Percentiles rank a stretch among this genome's conserved stretches.
Evolutionary conservation across 805 yeast species (phyloP).

Genomic region (Brettanomyces nanus): DNA sequence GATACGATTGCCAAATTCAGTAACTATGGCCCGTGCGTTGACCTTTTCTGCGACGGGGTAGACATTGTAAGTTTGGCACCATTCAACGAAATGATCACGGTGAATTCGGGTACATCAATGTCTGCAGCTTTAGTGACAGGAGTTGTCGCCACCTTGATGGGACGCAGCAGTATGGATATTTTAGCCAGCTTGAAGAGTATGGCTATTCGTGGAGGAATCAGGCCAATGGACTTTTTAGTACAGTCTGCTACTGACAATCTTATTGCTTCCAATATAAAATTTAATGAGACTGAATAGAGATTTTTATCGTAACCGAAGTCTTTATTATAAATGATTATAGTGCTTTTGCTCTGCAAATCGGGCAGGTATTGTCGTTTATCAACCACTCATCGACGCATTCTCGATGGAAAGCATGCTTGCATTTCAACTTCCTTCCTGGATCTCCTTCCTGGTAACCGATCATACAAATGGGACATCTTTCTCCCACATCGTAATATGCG

Average conservation of each 20-base stretch:
- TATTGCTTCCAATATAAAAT: background rate
- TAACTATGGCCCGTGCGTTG: conserved; percentile 48
- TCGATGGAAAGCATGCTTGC: conserved; percentile 46
- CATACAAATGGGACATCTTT: conserved; percentile 46
- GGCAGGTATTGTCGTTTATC: conserved; percentile 44
- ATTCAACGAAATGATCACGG: conserved; percentile 17
- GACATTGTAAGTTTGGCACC: conserved; percentile 34
- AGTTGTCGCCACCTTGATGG: conserved; percentile 35
- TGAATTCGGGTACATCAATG: conserved; percentile 41
- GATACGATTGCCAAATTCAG: conserved; percentile 31
- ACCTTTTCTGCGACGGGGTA: conserved; percentile 43
- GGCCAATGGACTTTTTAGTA: background rate
- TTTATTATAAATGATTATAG: conserved; percentile 3
- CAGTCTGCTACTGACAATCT: background rate
- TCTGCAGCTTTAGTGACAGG: conserved; percentile 40
- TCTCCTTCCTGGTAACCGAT: conserved; percentile 40
- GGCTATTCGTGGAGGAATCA: background rate
- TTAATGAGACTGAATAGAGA: background rate
- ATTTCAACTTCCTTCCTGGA: conserved; percentile 35
- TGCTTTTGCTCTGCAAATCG: conserved; percentile 45
- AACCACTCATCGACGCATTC: conserved; percentile 56
- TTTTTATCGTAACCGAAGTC: background rate
- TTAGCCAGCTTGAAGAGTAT: conserved; percentile 20
- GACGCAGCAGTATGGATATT: conserved; percentile 28
- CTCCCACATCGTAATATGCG: conserved; percentile 14